These are phyloP conservation scores for Exophiala xenobiotica DNA, from an alignment of 2,329 filamentous ascomycete genomes.

Conservation along the genomic window DNA sequence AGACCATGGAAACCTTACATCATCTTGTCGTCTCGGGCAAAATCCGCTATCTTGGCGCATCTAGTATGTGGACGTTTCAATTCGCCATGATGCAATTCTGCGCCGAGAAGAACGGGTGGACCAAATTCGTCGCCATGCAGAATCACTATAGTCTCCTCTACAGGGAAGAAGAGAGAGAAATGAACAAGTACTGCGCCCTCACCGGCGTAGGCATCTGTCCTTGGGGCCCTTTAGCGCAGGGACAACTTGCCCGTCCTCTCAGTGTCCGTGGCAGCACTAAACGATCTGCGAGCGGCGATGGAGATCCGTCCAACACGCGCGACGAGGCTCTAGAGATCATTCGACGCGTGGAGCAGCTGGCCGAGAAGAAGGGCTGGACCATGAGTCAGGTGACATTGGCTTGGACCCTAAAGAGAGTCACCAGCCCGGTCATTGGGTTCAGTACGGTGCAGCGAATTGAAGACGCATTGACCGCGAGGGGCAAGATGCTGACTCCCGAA, in stretches of 20 bases:
- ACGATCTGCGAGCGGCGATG: slow-evolving; percentile 7
- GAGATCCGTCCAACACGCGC: slow-evolving; percentile 34
- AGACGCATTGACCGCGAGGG: slow-evolving; percentile 45
- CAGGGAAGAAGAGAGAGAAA: slow-evolving; percentile 47
- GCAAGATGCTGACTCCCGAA: slow-evolving; percentile 46
- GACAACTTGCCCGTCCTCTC: slow-evolving; percentile 30
- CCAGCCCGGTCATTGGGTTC: slow-evolving; percentile 52
- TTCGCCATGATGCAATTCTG: slow-evolving; percentile 47
- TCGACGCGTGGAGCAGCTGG: slow-evolving; percentile 45
- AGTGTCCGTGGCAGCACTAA: slow-evolving; percentile 8
- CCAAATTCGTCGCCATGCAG: slow-evolving; percentile 53
- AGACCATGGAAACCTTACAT: slow-evolving; percentile 41
- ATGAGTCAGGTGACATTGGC: slow-evolving; percentile 37
- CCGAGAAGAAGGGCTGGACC: slow-evolving; percentile 40
- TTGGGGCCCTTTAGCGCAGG: slow-evolving; percentile 30
- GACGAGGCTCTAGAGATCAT: slow-evolving; percentile 44
- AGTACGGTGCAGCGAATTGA: slow-evolving; percentile 49
- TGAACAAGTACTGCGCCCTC: slow-evolving; percentile 39
- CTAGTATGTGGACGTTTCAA: slow-evolving; percentile 35
- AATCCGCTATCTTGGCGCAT: slow-evolving; percentile 43
- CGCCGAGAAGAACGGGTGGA: slow-evolving; percentile 51
- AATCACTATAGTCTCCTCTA: slow-evolving; percentile 53
- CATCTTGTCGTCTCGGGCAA: slow-evolving; percentile 40
- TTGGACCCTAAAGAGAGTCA: slow-evolving; percentile 43
- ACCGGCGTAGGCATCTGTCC: slow-evolving; percentile 41